Evolutionary conservation across 2,329 filamentous ascomycete genomes (phyloP), one percentile per base, ranked within the genome.

Genomic region (Ophiostoma sp.): DNA sequence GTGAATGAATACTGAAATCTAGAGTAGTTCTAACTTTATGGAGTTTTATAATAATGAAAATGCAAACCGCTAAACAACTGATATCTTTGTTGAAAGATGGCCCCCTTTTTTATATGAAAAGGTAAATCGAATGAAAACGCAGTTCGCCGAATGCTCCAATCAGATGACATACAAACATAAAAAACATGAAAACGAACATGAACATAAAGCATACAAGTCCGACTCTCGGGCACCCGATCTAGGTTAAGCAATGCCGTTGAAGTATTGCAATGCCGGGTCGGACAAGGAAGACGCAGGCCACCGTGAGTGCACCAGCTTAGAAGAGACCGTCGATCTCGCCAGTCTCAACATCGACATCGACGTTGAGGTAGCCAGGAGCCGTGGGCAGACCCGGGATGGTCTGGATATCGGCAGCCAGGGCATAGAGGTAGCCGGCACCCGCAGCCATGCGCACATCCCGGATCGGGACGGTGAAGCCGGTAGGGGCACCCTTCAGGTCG

Each of bases 331-430:
- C 87, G 72, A 94, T 92, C 80, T 94, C 90, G 67, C 91, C 91
- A n/a, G 89, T 93, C 81, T 93, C 89, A 5, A 83, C 80, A 74
- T 94, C 89, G 49, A 90, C 89, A 73, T 97, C 94, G 63, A 97
- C 93, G 75, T 97, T 97, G 71, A 98, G 82, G 77, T 98, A 98
- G 11, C 95, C 95, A 8, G 94, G 95, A 27, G 94, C 94, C 8
- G 95, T 98, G 9, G 94, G 94, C 72, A 99, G 82, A 71, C 95
- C 95, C 14, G 95, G 95, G 72, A 99, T 99, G 1, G 95, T 99
- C 83, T 98, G 95, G 73, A 99, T 98, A 76, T 99, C 95, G 14
- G 95, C 95, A 67, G 95, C 95, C 71, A 98, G 85, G 6, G 95
- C 95, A 74, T 97, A 97, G 85, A 97, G 81, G 78, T 97, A 97